Percentiles rank a stretch among this genome's conserved stretches.
phyloP scores from a whole-genome alignment of 345 rosid genomes.

The Hevea brasiliensis region DNA sequence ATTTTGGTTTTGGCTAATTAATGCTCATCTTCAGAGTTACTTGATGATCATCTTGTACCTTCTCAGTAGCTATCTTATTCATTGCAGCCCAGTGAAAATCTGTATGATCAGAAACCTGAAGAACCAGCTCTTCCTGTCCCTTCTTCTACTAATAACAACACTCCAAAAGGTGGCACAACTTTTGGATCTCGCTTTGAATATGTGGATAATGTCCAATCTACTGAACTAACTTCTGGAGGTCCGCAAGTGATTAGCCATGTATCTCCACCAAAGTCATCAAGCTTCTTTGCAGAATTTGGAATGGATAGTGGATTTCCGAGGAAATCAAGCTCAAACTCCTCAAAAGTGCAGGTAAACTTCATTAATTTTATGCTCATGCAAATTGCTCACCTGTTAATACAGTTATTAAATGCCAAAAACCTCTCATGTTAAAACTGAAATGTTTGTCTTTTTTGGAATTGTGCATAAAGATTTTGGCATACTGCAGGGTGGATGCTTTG shows the following conservation, averaged over 20 bases:
- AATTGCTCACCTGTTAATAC: neutral
- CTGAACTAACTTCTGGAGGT: conserved; percentile 53
- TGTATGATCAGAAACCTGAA: conserved; percentile 98
- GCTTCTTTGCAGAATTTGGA: conserved; percentile 88
- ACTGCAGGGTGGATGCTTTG: neutral
- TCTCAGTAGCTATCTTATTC: conserved; percentile 5
- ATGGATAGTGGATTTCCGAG: conserved; percentile 72
- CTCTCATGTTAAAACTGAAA: no score
- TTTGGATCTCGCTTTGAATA: conserved; percentile 93
- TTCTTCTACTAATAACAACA: conserved; percentile 49
- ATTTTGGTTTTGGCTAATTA: neutral
- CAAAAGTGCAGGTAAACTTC: conserved; percentile 64
- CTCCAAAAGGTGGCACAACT: conserved; percentile 50
- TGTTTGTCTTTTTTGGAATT: neutral
- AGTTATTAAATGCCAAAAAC: neutral
- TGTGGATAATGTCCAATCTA: conserved; percentile 58
- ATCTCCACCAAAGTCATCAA: conserved; percentile 87
- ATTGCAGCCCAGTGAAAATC: conserved; percentile 73
- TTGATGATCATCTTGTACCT: neutral
- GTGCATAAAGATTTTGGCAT: neutral
- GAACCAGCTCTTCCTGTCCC: conserved; percentile 64
- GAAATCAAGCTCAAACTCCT: conserved; percentile 58
- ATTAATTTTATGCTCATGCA: neutral
- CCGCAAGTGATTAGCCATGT: conserved; percentile 84
- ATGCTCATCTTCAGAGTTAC: neutral